phyloP scores from a whole-genome alignment of 768 basidiomycete species.

The Naganishia antarctica region DNA sequence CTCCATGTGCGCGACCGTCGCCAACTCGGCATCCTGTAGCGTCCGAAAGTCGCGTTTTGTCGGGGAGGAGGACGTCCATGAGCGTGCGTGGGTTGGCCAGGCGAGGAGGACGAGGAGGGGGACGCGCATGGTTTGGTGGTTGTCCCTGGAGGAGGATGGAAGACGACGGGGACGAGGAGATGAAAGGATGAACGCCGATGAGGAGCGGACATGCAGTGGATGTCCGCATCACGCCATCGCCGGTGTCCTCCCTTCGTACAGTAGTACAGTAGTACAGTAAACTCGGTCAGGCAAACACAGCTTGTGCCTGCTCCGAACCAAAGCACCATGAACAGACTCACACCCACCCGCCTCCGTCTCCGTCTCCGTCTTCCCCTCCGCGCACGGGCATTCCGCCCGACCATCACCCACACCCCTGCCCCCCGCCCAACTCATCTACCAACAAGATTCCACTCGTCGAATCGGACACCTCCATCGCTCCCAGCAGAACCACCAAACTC shows the following conservation, averaged over 20 bases:
- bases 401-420: not conserved
- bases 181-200: too few species aligned
- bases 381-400: not conserved
- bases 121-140: not conserved
- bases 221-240: too few species aligned
- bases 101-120: not conserved
- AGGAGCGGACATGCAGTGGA: too few species aligned
- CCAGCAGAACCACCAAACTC: too few species aligned
- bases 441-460: not conserved
- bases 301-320: not conserved
- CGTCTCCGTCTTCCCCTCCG: not conserved
- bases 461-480: not conserved
- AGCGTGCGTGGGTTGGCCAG: not conserved
- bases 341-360: not conserved
- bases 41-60: constrained; percentile 11
- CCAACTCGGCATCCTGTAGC: not conserved
- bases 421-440: not conserved
- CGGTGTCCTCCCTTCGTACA: too few species aligned
- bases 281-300: not conserved
- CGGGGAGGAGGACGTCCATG: not conserved
- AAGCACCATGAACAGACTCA: not conserved
- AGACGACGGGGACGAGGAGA: too few species aligned
- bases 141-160: too few species aligned
- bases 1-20: not conserved
- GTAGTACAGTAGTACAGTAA: too few species aligned